Percentiles rank a stretch among this genome's conserved stretches.
Evolutionary conservation across 2,329 filamentous ascomycete species (phyloP).

Genomic region (Trichoderma sp.): DNA sequence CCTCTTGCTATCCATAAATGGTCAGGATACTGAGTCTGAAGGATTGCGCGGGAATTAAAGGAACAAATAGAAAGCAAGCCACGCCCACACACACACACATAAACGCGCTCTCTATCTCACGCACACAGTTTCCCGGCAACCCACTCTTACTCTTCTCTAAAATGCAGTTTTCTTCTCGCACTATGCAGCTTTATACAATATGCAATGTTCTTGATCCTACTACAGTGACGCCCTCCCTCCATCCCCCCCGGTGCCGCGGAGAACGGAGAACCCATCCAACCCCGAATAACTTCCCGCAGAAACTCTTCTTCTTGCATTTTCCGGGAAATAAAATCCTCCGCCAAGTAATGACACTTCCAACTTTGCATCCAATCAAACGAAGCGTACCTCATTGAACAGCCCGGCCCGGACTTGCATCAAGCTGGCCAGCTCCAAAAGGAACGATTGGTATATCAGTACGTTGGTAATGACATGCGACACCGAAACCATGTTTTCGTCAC

Average conservation of each 20-base stretch:
- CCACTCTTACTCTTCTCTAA: background rate
- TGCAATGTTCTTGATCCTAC: background rate
- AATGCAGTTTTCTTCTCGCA: background rate
- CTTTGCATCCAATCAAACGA: conserved; percentile 42
- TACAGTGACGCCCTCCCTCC: background rate
- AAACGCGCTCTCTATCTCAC: background rate
- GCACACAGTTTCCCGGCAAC: background rate
- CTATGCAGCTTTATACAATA: conserved; percentile 14
- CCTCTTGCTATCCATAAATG: conserved; percentile 9
- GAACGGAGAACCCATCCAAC: background rate
- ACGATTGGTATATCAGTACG: conserved; percentile 77
- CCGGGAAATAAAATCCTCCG: background rate
- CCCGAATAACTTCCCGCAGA: conserved; percentile 6
- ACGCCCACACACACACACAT: background rate
- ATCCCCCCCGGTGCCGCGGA: background rate
- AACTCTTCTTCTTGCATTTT: background rate
- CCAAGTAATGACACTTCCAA: background rate
- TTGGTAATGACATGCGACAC: conserved; percentile 82
- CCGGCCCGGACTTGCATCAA: conserved; percentile 75
- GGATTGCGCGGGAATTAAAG: background rate
- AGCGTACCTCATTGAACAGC: conserved; percentile 76
- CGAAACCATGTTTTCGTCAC: conserved; percentile 54
- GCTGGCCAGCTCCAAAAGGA: conserved; percentile 75
- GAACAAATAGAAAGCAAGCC: background rate
- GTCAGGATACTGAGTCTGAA: background rate